A percentile compares a stretch with the other conserved stretches of the same genome.
Conservation (phyloP, 1,284 basidiomycete species). For the Mixia osmundae region DNA sequence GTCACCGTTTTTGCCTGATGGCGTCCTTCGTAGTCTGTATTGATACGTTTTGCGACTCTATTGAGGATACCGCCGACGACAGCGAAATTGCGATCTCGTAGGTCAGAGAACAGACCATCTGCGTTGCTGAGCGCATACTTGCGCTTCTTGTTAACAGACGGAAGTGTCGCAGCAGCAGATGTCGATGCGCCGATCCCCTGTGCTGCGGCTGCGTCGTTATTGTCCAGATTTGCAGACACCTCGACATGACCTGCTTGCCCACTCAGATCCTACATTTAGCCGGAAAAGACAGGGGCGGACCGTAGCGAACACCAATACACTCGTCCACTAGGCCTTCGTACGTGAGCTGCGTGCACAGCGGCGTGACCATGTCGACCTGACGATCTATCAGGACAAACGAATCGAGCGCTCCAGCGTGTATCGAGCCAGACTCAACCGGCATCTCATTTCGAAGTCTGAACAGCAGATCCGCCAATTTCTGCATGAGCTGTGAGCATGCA, state of each 20-base stretch:
- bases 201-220: too few species aligned
- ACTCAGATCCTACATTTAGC: background rate
- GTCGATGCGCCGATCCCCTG: too few species aligned
- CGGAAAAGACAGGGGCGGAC: slow-evolving; percentile 26
- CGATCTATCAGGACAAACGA: slow-evolving; percentile 74
- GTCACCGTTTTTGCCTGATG: slow-evolving; percentile 63
- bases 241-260: slow-evolving; percentile 52
- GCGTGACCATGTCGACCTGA: slow-evolving; percentile 83
- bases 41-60: slow-evolving; percentile 54
- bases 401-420: slow-evolving; percentile 34
- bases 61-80: slow-evolving; percentile 68
- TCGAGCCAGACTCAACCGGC: slow-evolving; percentile 11
- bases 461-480: slow-evolving; percentile 56
- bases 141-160: slow-evolving; percentile 13
- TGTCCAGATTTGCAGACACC: slow-evolving; percentile 53
- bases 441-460: slow-evolving; percentile 30
- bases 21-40: slow-evolving; percentile 67
- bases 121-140: slow-evolving; percentile 40
- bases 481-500: too few species aligned
- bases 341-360: slow-evolving; percentile 82
- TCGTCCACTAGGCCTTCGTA: slow-evolving; percentile 97
- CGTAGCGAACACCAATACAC: slow-evolving; percentile 65
- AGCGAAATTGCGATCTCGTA: slow-evolving; percentile 83
- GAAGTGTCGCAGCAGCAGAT: slow-evolving; percentile 6
- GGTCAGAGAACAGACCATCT: slow-evolving; percentile 60